Base-by-base conservation (phyloP, 306 rosid genomes). In the Psophocarpus tetragonolobus region DNA sequence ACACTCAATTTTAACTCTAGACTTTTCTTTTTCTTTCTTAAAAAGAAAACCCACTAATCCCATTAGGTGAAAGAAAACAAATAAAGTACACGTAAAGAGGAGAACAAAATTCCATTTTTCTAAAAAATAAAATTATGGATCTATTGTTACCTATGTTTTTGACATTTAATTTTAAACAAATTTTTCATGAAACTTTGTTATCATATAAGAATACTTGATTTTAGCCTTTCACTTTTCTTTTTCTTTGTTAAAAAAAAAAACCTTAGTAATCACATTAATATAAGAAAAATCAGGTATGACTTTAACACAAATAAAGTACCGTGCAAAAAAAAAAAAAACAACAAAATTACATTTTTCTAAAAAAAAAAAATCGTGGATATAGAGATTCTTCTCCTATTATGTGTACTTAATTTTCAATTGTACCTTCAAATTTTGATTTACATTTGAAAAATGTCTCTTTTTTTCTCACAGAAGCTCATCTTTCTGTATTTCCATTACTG, bases 351-450 rank as follows among this genome's bases (percentile, higher is more conserved):
- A 67, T 1, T 50, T 50, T 48, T 18, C 7, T 9, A 4, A 6
- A 38, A 38, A 38, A 38, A n/a, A n/a, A n/a, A n/a, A n/a, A n/a
- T n/a, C n/a, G n/a, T n/a, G n/a, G n/a, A n/a, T n/a, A n/a, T n/a
- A n/a, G n/a, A 86, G 58, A 86, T 88, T 84, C 90, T 85, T 80
- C 91, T 85, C 75, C 86, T 71, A 58, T 5, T 15, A 10, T 87
- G 75, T 84, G 18, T n/a, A 60, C 29, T 26, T 26, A n/a, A 2
- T 24, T 39, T 58, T 74, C 33, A 41, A 0, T 12, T 58, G 24
- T 27, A 9, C 58, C 32, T 35, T 41, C 2, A 41, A 1, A 15
- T 10, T 2, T 33, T 24, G 39, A n/a, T 42, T 8, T 13, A 12
- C 29, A 2, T 71, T 36, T 12, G n/a, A 57, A 26, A 35, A 51